Percentiles rank a stretch among this genome's conserved stretches.
Evolutionary conservation across 2,329 filamentous ascomycete genomes (phyloP).

Genomic region (Exophiala bonariae): DNA sequence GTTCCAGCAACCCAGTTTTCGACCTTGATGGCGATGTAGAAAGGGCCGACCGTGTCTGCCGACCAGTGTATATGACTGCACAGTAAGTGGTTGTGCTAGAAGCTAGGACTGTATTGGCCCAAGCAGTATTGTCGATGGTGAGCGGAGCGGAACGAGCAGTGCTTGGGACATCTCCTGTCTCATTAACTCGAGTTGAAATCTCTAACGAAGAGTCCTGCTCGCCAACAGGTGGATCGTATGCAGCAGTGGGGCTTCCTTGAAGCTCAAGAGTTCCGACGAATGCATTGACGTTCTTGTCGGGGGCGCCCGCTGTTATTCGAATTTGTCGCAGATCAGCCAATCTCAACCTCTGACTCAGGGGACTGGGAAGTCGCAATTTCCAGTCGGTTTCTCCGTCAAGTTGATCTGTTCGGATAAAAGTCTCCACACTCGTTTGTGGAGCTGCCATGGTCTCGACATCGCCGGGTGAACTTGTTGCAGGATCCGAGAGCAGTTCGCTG

Average conservation of each 20-base stretch:
- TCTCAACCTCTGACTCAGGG: constrained; percentile 76
- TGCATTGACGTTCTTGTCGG: constrained; percentile 91
- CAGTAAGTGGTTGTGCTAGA: constrained; percentile 87
- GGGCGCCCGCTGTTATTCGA: constrained; percentile 78
- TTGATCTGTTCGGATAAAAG: constrained; percentile 96
- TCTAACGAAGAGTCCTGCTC: constrained; percentile 29
- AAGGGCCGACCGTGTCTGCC: constrained; percentile 88
- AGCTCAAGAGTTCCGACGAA: constrained; percentile 89
- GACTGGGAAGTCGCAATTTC: constrained; percentile 88
- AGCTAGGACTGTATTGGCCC: constrained; percentile 96
- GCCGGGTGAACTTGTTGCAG: constrained; percentile 30
- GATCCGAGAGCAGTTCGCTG: constrained; percentile 48
- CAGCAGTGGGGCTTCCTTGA: constrained; percentile 52
- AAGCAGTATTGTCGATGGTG: constrained; percentile 95
- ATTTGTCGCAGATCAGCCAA: constrained; percentile 67
- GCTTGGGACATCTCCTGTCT: constrained; percentile 14
- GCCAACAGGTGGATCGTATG: constrained; percentile 46
- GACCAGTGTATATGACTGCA: constrained; percentile 90
- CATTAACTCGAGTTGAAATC: constrained; percentile 8
- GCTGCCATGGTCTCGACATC: constrained; percentile 12
- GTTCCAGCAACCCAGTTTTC: constrained; percentile 89
- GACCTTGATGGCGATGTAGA: constrained; percentile 90
- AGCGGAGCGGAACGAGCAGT: constrained; percentile 63
- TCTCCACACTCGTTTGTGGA: constrained; percentile 62
- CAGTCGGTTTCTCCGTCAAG: constrained; percentile 97